Conservation (phyloP, 345 rosid species). For the Jatropha curcas region DNA sequence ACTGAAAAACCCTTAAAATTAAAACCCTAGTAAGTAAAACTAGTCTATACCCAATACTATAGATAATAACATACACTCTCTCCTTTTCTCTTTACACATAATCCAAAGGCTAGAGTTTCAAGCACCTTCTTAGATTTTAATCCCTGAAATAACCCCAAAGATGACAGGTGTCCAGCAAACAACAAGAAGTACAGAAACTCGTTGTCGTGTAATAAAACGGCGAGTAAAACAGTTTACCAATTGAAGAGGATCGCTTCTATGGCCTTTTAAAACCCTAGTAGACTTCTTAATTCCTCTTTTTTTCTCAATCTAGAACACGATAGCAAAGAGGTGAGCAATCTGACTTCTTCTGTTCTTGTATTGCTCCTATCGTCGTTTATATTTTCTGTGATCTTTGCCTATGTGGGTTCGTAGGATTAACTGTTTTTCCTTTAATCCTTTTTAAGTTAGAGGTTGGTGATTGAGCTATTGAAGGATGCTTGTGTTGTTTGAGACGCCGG, state of each 20-base stretch:
- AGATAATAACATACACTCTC: neutral
- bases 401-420: neutral
- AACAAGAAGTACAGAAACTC: neutral
- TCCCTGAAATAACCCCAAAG: neutral
- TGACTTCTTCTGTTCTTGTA: neutral
- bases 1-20: neutral
- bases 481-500: constrained; percentile 71
- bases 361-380: neutral
- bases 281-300: neutral
- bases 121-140: fast-evolving
- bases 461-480: constrained; percentile 40
- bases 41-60: neutral
- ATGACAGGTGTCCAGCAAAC: neutral
- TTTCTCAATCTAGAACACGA: neutral
- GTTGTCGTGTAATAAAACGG: neutral
- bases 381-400: constrained; percentile 1
- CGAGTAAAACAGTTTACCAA: neutral
- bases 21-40: constrained; percentile 1
- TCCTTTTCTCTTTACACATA: neutral
- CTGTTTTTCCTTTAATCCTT: neutral
- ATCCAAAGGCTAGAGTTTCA: neutral
- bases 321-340: neutral
- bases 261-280: neutral
- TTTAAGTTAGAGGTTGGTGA: neutral
- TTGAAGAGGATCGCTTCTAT: neutral